Evolutionary conservation across 2,329 filamentous ascomycete species (phyloP).

Genomic region (Myriosclerotinia duriaeana): DNA sequence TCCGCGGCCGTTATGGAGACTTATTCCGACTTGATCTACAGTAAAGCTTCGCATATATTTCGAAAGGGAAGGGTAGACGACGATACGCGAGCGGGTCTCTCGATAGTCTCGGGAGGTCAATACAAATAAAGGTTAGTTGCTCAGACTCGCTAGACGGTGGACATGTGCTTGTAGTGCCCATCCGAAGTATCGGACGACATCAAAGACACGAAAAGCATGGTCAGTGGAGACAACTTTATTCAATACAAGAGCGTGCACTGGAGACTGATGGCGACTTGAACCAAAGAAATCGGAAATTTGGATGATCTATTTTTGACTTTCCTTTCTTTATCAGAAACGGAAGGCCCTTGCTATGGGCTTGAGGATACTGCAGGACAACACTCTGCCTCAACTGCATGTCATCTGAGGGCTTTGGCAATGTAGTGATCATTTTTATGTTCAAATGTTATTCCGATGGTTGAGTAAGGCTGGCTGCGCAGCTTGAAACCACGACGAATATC

Average conservation of each 20-base stretch:
- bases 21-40: no score
- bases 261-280: not conserved
- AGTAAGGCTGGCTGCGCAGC: not conserved
- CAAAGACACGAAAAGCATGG: conserved; percentile 2
- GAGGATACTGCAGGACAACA: not conserved
- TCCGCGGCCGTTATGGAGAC: no score
- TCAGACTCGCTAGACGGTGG: not conserved
- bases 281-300: not conserved
- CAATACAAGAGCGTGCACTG: conserved; percentile 10
- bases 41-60: no score
- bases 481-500: conserved; percentile 1
- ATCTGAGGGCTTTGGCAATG: not conserved
- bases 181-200: conserved; percentile 3
- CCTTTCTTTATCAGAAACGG: not conserved
- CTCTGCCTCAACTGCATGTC: not conserved
- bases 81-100: not conserved
- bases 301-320: conserved; percentile 5
- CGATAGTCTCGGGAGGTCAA: conserved; percentile 2
- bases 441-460: not conserved
- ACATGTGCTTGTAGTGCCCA: not conserved
- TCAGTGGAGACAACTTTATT: conserved; percentile 9
- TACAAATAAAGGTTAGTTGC: not conserved
- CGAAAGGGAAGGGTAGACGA: not conserved
- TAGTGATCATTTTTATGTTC: not conserved
- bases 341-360: not conserved